Percentiles rank a stretch among this genome's conserved stretches.
Conservation (phyloP, 2,329 filamentous ascomycete genomes). For the Hypomyces perniciosus region DNA sequence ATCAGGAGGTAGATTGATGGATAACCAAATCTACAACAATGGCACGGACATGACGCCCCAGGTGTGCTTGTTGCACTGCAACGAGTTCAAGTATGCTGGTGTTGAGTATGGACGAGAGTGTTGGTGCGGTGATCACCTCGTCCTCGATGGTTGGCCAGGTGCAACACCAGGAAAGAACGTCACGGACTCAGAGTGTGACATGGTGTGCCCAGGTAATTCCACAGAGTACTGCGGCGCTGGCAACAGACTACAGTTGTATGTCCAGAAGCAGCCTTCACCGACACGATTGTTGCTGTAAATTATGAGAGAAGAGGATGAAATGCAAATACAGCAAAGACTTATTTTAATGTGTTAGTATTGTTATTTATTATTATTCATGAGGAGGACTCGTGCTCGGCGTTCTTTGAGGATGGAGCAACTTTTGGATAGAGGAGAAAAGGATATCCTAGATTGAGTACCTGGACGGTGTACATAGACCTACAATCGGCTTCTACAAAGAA, state of each 20-base stretch:
- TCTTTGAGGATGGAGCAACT: too few relatives aligned
- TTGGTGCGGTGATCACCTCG: slow-evolving; percentile 30
- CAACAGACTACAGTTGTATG: slow-evolving; percentile 27
- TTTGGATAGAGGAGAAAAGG: too few relatives aligned
- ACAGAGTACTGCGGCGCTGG: slow-evolving; percentile 27
- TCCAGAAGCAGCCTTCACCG: neutral
- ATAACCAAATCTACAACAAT: slow-evolving; percentile 24
- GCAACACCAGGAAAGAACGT: slow-evolving; percentile 24
- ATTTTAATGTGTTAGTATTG: too few relatives aligned
- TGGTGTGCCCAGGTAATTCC: slow-evolving; percentile 29
- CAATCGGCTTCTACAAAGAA: too few relatives aligned
- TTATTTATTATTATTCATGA: too few relatives aligned
- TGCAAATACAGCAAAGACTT: neutral
- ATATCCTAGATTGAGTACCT: too few relatives aligned
- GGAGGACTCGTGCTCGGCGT: too few relatives aligned
- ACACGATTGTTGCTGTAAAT: neutral
- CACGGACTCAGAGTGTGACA: slow-evolving; percentile 25
- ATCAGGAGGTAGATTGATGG: slow-evolving; percentile 25
- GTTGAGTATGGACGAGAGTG: slow-evolving; percentile 35
- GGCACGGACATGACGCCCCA: slow-evolving; percentile 28
- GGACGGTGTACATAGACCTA: too few relatives aligned
- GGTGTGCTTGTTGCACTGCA: slow-evolving; percentile 28
- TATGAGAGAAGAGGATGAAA: neutral
- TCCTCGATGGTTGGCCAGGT: slow-evolving; percentile 20
- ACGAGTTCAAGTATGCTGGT: slow-evolving; percentile 29